Percentiles rank a stretch among this genome's conserved stretches.
Conservation (phyloP, 768 basidiomycete species). For the Mrakia gelida region DNA sequence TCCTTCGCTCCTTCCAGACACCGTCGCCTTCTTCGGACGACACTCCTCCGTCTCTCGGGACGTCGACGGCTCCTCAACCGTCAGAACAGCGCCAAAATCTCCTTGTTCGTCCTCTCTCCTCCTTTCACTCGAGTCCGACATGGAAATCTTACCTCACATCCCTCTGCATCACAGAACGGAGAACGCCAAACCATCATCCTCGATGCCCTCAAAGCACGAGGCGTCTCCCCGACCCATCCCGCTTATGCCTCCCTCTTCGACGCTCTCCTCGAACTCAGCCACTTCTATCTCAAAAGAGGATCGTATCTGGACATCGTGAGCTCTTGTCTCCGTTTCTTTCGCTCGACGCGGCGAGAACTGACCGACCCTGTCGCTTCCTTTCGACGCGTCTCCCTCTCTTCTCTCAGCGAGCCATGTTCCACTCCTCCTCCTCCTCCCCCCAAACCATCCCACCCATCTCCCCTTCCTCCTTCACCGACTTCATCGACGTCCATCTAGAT, state of each 20-base stretch:
- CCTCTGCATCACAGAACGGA: neutral
- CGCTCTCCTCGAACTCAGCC: neutral
- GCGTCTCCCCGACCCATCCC: neutral
- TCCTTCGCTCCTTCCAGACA: neutral
- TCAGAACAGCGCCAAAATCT: no score
- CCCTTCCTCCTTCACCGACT: neutral
- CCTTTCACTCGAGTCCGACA: no score
- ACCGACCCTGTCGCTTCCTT: neutral
- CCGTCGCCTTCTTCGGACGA: no score
- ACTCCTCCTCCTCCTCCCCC: neutral
- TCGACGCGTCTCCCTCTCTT: neutral
- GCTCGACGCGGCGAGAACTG: neutral
- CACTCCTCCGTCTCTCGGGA: no score
- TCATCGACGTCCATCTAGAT: conserved; percentile 1
- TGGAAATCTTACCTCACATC: neutral
- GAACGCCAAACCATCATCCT: neutral
- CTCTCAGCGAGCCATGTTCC: neutral
- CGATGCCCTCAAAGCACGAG: neutral
- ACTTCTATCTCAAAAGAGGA: neutral
- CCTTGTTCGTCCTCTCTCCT: no score
- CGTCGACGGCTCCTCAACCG: no score
- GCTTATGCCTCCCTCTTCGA: neutral
- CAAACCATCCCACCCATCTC: neutral
- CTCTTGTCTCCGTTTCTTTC: neutral
- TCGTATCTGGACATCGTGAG: neutral